Base-by-base conservation (phyloP, 208 protist species). In the Herpetomonas tarakana region DNA sequence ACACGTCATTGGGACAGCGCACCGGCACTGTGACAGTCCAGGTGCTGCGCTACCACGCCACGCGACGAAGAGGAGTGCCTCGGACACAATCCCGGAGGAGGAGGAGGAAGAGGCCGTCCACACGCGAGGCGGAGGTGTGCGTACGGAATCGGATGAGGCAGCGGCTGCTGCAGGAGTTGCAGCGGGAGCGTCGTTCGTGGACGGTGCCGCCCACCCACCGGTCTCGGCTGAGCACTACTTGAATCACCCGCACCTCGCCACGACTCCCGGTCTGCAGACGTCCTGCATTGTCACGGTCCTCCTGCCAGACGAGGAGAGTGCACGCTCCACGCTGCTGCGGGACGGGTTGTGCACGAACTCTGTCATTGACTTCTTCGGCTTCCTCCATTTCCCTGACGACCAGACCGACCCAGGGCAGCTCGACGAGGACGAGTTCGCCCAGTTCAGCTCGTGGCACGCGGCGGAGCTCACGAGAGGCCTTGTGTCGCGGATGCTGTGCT, bases 281-380 rank as follows among this genome's bases (percentile, higher is more conserved):
- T 41, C 35, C 9, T 41, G 35, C 35, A 41, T 41, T 41, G 35
- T 41, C 35, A 41, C 35, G 9, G 35, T 41, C 9, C 35, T 41
- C 35, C 14, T 41, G 35, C 35, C 35, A 6, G 14, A 14, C 35
- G 35, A 6, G 35, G 35, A 41, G 35, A 6, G 14, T 6, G 35
- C 9, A 18, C 35, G 35, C 9, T 41, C 14, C 35, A 18, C 35
- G 9, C 35, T 41, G 35, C 35, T 6, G 9, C 35, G 35, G 14
- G 35, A 45, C 29, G 2, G 65, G 3, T 63, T 92, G 19, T 68
- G 68, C 24, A 57, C 84, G 2, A 92, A 92, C 49, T 79, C 88
- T 46, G 72, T 92, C 0, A 52, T 87, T 12, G 82, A 89, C 50
- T 92, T 92, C 52, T 89, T 80, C 62, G 86, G 86, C 18, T 92